phyloP scores from a whole-genome alignment of 208 protist genomes.

The Acanthamoeba healyi region DNA sequence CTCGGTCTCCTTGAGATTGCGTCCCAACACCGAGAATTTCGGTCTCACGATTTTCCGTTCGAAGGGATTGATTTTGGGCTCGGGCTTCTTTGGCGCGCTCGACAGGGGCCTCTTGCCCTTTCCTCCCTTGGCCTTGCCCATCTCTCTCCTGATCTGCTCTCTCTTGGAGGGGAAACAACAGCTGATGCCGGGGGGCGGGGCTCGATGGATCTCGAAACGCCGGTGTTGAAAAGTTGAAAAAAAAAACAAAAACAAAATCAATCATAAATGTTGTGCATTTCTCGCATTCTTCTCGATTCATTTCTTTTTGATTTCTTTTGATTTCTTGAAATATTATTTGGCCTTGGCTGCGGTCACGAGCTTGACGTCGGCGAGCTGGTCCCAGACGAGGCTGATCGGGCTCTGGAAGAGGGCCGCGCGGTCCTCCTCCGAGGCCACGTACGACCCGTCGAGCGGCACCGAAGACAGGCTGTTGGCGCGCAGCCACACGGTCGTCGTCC shows the following conservation, averaged over 20 bases:
- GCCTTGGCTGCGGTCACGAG: background rate
- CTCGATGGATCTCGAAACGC: background rate
- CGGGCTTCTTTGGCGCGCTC: background rate
- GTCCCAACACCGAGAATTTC: conserved; percentile 24
- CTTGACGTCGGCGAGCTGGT: background rate
- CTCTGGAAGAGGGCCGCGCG: background rate
- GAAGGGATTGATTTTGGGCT: conserved; percentile 54
- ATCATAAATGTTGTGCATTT: background rate
- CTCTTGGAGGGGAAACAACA: too few relatives aligned
- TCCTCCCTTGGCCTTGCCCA: background rate
- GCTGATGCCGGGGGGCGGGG: too few relatives aligned
- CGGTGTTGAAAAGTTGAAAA: background rate
- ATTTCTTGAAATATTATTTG: too few relatives aligned
- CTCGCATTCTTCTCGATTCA: background rate
- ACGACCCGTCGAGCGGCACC: conserved; percentile 11
- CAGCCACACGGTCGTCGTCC: background rate
- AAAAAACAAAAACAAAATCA: background rate
- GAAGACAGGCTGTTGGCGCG: background rate
- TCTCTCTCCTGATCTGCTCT: background rate
- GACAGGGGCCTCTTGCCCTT: background rate
- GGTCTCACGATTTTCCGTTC: conserved; percentile 18
- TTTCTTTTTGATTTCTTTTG: background rate
- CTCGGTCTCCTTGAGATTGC: conserved; percentile 61
- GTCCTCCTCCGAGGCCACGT: conserved; percentile 1
- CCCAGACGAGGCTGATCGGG: background rate